These are phyloP conservation scores for Agastache rugosa DNA, from an alignment of 257 asterid genomes.

Conservation along the genomic window DNA sequence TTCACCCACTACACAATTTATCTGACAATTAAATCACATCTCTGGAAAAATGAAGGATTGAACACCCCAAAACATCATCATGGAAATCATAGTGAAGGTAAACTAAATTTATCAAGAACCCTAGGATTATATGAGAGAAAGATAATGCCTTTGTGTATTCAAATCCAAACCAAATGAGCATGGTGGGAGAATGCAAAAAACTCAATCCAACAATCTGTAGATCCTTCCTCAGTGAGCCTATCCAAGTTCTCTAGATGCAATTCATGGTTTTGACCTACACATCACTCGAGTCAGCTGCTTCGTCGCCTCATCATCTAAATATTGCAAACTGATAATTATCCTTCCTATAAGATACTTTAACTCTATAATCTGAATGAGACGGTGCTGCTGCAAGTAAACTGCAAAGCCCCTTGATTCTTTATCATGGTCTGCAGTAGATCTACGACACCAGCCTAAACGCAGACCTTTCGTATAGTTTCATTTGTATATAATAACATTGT, in stretches of 20 bases:
- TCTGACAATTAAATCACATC: neutral
- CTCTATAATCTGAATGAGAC: neutral
- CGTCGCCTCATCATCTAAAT: neutral
- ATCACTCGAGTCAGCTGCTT: neutral
- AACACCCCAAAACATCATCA: neutral
- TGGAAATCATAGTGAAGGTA: neutral
- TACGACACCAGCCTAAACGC: neutral
- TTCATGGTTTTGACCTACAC: neutral
- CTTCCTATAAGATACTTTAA: slow-evolving; percentile 2
- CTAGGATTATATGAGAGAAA: neutral
- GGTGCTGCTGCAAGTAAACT: neutral
- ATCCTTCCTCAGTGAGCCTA: neutral
- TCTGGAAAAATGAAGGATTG: neutral
- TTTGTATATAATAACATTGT: neutral
- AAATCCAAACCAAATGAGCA: neutral
- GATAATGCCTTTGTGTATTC: neutral
- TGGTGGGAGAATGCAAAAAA: neutral
- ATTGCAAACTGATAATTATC: neutral
- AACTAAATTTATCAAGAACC: neutral
- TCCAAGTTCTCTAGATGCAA: neutral
- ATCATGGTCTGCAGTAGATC: neutral
- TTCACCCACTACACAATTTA: neutral
- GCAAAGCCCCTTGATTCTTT: neutral
- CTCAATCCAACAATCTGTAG: neutral
- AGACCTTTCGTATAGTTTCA: neutral